Percentiles rank a stretch among this genome's conserved stretches.
These are phyloP conservation scores for Coemansia umbellata DNA, from an alignment of 192 early-diverging fungal species.

Conservation along the genomic window DNA sequence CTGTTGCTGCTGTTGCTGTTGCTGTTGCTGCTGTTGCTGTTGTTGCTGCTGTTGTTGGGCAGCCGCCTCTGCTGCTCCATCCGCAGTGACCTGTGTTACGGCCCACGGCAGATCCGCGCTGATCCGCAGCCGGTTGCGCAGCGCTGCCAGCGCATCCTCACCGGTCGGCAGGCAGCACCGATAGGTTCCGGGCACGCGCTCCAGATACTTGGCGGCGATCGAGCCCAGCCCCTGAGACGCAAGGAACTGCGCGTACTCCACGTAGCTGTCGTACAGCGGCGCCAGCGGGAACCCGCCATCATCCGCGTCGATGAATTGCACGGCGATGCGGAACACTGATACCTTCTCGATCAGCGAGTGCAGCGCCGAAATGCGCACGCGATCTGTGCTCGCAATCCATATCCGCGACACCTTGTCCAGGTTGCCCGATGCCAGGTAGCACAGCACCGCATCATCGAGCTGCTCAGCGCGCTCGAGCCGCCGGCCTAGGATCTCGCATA, in stretches of 20 bases:
- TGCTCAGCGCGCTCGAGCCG: conserved; percentile 49
- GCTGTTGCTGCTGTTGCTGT: conserved; percentile 14
- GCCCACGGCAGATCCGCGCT: conserved; percentile 32
- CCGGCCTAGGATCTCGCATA: conserved; percentile 65
- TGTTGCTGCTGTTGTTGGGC: conserved; percentile 4
- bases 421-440: conserved; percentile 56
- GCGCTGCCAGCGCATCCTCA: conserved; percentile 54
- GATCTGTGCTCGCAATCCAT: conserved; percentile 59
- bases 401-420: conserved; percentile 72
- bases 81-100: conserved; percentile 17
- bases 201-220: conserved; percentile 74
- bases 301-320: conserved; percentile 79
- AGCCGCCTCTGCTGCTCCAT: background rate
- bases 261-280: conserved; percentile 77
- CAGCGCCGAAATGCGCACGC: conserved; percentile 56
- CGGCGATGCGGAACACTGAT: conserved; percentile 88
- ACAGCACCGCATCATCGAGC: conserved; percentile 36
- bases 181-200: conserved; percentile 69
- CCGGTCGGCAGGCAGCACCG: conserved; percentile 23
- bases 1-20: conserved; percentile 13
- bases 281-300: conserved; percentile 54
- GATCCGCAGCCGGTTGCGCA: conserved; percentile 68
- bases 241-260: conserved; percentile 79
- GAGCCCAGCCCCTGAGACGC: conserved; percentile 72
- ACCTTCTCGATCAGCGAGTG: conserved; percentile 87